Evolutionary conservation across 805 yeast genomes (phyloP).

Genomic region (Hanseniaspora singularis): DNA sequence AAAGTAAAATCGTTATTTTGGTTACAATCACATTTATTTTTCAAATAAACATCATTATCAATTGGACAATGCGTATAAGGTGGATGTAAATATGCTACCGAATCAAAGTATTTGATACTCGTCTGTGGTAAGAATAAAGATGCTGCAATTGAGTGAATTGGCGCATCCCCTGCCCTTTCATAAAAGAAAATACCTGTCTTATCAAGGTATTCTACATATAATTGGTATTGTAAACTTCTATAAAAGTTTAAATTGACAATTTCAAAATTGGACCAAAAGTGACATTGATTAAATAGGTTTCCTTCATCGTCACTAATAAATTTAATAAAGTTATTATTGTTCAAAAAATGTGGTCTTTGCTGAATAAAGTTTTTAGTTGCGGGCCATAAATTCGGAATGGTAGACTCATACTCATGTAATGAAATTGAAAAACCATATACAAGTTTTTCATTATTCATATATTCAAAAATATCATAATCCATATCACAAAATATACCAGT

Average conservation of each 20-base stretch:
- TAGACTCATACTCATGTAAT: constrained; percentile 53
- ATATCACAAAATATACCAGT: constrained; percentile 64
- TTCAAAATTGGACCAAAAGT: constrained; percentile 82
- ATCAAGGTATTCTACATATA: constrained; percentile 58
- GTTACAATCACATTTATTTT: constrained; percentile 61
- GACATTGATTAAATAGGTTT: constrained; percentile 66
- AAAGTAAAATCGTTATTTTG: constrained; percentile 62
- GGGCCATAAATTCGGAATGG: constrained; percentile 70
- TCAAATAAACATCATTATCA: constrained; percentile 43
- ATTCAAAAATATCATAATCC: constrained; percentile 67
- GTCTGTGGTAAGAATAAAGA: constrained; percentile 54
- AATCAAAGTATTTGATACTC: constrained; percentile 61
- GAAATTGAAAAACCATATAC: constrained; percentile 68
- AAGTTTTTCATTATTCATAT: constrained; percentile 63
- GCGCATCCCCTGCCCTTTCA: constrained; percentile 90
- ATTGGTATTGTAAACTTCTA: constrained; percentile 55
- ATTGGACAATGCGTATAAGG: constrained; percentile 72
- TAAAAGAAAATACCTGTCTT: constrained; percentile 71
- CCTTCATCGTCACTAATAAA: constrained; percentile 65
- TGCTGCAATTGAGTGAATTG: constrained; percentile 73
- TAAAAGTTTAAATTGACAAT: constrained; percentile 65
- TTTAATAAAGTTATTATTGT: constrained; percentile 50
- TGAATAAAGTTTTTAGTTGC: constrained; percentile 53
- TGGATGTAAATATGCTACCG: constrained; percentile 67
- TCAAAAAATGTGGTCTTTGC: constrained; percentile 46